Evolutionary conservation across 2,329 filamentous ascomycete genomes (phyloP), one percentile per base, ranked within the genome.

Genomic region (Trichoderma koningii): DNA sequence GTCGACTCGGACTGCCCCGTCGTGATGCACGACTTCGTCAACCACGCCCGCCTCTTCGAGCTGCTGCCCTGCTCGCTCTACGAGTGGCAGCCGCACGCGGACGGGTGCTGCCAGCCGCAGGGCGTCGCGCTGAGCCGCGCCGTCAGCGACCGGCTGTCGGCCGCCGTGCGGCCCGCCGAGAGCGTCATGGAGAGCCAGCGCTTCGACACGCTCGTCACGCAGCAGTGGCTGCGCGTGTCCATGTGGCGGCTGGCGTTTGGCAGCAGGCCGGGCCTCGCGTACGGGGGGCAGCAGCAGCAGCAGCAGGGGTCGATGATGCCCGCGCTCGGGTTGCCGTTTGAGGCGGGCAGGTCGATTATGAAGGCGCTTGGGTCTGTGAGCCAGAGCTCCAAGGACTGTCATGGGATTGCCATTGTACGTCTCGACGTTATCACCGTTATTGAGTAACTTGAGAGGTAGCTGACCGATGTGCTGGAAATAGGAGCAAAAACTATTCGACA

Each of bases 1-100:
- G 67, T 74, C 28, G 72, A 73, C 42, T 74, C 74, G 0, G 71
- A 75, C 19, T 73, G 71, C n/a, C 74, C 74, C 0, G 67, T 71
- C 0, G 72, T 76, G 5, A 75, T 76, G 74, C 71, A 76, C 53
- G 74, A 75, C 19, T 75, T 75, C 21, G 69, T 76, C 42, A 75
- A 76, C 9, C 74, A 76, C 15, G 72, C 74, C 0, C 70, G 71
- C 0, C 63, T 76, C 0, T 76, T 76, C 21, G 74, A 76, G 47
- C 66, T 71, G 0, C 68, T 76, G 0, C 73, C 74, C 0, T 68
- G 67, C 34, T 70, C 72, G 0, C 56, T 76, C 0, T 76, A 75
- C n/a, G 74, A 74, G 41, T 75, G 74, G 74, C 70, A 72, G 3
- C 62, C 69, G 0, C 66, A 69, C 3, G 67, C 66, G 3, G 70